These are phyloP conservation scores for Boechera divaricarpa DNA, from an alignment of 345 rosid species.

Conservation along the genomic window DNA sequence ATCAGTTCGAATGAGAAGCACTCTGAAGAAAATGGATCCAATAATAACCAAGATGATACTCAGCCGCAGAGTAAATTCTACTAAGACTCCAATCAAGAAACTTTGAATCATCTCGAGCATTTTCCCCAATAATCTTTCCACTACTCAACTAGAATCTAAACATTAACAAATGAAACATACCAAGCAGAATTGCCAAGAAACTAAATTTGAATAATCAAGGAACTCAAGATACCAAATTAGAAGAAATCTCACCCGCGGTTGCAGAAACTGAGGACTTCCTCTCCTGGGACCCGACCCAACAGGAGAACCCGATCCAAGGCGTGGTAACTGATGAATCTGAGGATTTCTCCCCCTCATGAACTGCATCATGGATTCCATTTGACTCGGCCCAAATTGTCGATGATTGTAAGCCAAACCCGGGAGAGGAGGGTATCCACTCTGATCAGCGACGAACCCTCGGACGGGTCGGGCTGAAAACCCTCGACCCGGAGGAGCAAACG, in stretches of 20 bases:
- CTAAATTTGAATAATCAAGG: neutral
- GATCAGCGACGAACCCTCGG: slow-evolving; percentile 44
- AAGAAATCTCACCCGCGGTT: slow-evolving; percentile 48
- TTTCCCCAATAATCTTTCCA: neutral
- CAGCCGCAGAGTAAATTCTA: slow-evolving; percentile 8
- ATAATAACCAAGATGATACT: slow-evolving; percentile 10
- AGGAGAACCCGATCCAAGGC: slow-evolving; percentile 28
- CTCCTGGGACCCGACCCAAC: slow-evolving; percentile 48
- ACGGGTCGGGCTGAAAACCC: slow-evolving; percentile 61
- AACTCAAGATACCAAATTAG: neutral
- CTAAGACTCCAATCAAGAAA: neutral
- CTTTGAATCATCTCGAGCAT: neutral
- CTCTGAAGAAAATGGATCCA: neutral
- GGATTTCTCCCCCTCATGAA: slow-evolving; percentile 45
- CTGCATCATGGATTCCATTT: slow-evolving; percentile 46
- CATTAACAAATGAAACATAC: slow-evolving; percentile 1
- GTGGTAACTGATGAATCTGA: slow-evolving; percentile 41
- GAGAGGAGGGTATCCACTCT: slow-evolving; percentile 45
- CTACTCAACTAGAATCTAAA: slow-evolving; percentile 12
- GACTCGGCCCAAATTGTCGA: slow-evolving; percentile 32
- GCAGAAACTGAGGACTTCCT: slow-evolving; percentile 52
- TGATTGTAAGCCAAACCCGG: slow-evolving; percentile 35
- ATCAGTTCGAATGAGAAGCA: slow-evolving; percentile 6
- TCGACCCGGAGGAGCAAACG: slow-evolving; percentile 72
- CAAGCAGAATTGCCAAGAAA: neutral